phyloP scores from a whole-genome alignment of 768 basidiomycete genomes.

The Phlebiopsis gigantea region DNA sequence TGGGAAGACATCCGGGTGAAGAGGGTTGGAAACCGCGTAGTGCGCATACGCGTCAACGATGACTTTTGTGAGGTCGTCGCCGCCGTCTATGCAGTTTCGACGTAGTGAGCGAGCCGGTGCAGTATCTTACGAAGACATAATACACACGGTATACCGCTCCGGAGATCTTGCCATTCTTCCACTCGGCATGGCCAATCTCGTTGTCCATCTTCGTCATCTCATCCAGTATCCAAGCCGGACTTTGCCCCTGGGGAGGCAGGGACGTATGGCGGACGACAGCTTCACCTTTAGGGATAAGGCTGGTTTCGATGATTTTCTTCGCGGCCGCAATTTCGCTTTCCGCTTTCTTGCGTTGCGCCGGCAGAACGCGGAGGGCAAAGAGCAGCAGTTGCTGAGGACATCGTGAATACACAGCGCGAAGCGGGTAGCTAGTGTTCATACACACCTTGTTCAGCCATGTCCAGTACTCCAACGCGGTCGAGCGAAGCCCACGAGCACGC shows the following conservation, averaged over 20 bases:
- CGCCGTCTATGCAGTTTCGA: slow-evolving; percentile 54
- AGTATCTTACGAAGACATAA: not conserved
- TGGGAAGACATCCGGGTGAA: slow-evolving; percentile 93
- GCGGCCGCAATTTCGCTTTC: slow-evolving; percentile 60
- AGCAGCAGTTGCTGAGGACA: slow-evolving; percentile 44
- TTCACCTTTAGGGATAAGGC: slow-evolving; percentile 60
- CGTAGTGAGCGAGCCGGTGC: not conserved
- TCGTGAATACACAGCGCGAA: slow-evolving; percentile 1
- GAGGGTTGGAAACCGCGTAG: slow-evolving; percentile 83
- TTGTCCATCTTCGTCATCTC: slow-evolving; percentile 82
- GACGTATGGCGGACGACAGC: slow-evolving; percentile 60
- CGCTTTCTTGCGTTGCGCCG: slow-evolving; percentile 55
- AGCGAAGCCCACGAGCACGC: slow-evolving; percentile 52
- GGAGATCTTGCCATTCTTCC: slow-evolving; percentile 70
- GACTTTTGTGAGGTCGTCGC: slow-evolving; percentile 72
- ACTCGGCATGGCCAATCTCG: slow-evolving; percentile 46
- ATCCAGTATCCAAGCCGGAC: slow-evolving; percentile 65
- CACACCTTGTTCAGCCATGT: slow-evolving; percentile 47
- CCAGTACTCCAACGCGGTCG: slow-evolving; percentile 48
- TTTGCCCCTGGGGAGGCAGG: slow-evolving; percentile 60
- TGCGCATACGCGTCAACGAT: slow-evolving; percentile 77
- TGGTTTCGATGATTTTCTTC: slow-evolving; percentile 57
- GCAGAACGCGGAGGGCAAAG: slow-evolving; percentile 51
- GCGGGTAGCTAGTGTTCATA: not conserved
- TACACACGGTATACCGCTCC: slow-evolving; percentile 82